phyloP scores from a whole-genome alignment of 306 rosid genomes.

The Ammopiptanthus mongolicus region DNA sequence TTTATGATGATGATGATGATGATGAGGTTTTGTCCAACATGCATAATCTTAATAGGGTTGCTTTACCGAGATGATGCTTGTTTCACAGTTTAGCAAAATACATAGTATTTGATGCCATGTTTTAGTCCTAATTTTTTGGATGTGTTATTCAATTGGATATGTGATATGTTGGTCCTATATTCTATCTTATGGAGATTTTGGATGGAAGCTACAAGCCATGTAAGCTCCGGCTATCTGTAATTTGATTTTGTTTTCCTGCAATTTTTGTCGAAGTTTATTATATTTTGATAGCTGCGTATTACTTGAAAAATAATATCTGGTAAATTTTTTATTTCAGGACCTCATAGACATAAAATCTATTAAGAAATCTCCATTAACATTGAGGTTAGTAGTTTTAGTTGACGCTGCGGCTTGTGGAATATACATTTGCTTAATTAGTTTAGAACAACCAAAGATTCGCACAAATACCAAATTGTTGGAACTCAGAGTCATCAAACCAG shows the following conservation, averaged over 20 bases:
- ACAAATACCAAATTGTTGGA: conserved; percentile 23
- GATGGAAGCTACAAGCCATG: conserved; percentile 34
- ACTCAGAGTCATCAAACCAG: conserved; percentile 12
- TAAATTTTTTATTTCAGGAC: conserved; percentile 30
- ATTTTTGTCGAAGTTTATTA: background rate
- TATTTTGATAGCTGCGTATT: background rate
- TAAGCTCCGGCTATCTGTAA: conserved; percentile 9
- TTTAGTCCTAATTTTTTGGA: too few species aligned
- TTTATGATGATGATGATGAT: too few species aligned
- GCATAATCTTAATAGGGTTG: too few species aligned
- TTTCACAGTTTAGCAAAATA: too few species aligned
- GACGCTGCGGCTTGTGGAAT: conserved; percentile 34
- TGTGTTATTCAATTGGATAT: too few species aligned
- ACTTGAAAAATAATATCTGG: background rate
- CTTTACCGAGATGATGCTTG: too few species aligned
- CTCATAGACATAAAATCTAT: conserved; percentile 28
- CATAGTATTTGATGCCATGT: too few species aligned
- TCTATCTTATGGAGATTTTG: conserved; percentile 19
- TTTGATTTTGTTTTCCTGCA: background rate
- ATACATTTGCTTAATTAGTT: conserved; percentile 27
- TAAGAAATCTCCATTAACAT: conserved; percentile 36
- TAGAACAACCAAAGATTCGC: conserved; percentile 18
- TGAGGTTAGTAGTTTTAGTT: conserved; percentile 35
- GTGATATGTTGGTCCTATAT: too few species aligned
- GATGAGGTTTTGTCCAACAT: too few species aligned